Percentiles rank a stretch among this genome's conserved stretches.
Evolutionary conservation across 371 early-diverging fungal species (phyloP).

Genomic region (Apophysomyces sp.): DNA sequence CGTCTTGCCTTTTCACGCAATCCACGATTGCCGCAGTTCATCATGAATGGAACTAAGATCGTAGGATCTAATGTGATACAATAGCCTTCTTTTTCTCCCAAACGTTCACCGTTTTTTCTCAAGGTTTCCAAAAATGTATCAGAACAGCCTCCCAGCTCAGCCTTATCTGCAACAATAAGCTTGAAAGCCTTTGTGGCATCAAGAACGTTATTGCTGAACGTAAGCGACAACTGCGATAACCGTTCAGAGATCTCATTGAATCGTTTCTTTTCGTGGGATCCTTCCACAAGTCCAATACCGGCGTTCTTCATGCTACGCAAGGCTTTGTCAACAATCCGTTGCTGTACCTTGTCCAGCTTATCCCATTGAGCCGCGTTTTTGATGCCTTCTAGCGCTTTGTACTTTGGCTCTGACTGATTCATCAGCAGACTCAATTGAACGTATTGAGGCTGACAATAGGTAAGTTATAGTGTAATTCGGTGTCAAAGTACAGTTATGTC

Average conservation of each 20-base stretch:
- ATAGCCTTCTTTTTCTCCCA: slow-evolving; percentile 53
- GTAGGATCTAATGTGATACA: slow-evolving; percentile 64
- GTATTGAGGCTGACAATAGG: slow-evolving; percentile 37
- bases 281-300: slow-evolving; percentile 60
- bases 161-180: slow-evolving; percentile 41
- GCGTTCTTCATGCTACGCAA: slow-evolving; percentile 59
- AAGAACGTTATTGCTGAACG: slow-evolving; percentile 60
- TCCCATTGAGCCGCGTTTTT: slow-evolving; percentile 41
- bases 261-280: slow-evolving; percentile 48
- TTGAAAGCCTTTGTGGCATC: slow-evolving; percentile 66
- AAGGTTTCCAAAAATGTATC: slow-evolving; percentile 47
- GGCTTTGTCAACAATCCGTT: slow-evolving; percentile 58
- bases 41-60: slow-evolving; percentile 63
- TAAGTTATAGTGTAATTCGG: neutral
- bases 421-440: slow-evolving; percentile 54
- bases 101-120: slow-evolving; percentile 47
- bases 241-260: slow-evolving; percentile 61
- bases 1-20: slow-evolving; percentile 53
- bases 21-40: slow-evolving; percentile 59
- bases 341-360: slow-evolving; percentile 49
- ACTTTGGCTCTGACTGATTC: slow-evolving; percentile 61
- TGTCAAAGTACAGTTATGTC: neutral
- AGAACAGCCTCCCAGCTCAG: slow-evolving; percentile 56
- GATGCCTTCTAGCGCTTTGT: slow-evolving; percentile 53
- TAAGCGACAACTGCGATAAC: slow-evolving; percentile 53